These are phyloP conservation scores for Parmales sp. DNA, from an alignment of 108 stramenopile species.

Conservation along the genomic window DNA sequence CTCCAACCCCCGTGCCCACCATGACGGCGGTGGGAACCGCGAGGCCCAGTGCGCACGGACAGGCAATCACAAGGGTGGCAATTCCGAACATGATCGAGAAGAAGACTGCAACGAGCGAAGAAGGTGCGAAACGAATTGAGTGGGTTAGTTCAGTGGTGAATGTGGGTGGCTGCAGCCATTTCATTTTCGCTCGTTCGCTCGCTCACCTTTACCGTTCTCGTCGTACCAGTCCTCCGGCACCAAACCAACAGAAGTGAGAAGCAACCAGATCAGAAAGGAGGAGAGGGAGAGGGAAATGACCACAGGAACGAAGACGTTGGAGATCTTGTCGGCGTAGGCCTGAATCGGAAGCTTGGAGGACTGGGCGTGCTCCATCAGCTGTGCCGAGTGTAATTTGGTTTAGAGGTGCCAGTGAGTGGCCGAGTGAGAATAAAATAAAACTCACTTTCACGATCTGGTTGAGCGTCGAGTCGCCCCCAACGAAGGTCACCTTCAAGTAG, in stretches of 20 bases:
- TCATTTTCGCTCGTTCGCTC: too few relatives aligned
- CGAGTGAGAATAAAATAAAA: too few relatives aligned
- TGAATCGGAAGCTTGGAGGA: constrained; percentile 63
- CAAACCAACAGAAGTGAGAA: constrained; percentile 10
- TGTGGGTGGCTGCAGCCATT: too few relatives aligned
- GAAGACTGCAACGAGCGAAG: too few relatives aligned
- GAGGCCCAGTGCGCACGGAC: constrained; percentile 84
- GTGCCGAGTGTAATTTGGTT: too few relatives aligned
- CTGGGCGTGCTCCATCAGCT: constrained; percentile 71
- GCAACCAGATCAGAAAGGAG: constrained; percentile 55
- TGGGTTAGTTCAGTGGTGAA: too few relatives aligned
- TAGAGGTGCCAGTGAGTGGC: too few relatives aligned
- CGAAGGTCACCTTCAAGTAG: constrained; percentile 32
- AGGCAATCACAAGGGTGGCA: constrained; percentile 71
- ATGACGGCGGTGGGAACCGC: constrained; percentile 81
- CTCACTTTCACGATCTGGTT: constrained; percentile 64
- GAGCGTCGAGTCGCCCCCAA: constrained; percentile 50
- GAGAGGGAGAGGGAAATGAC: constrained; percentile 46
- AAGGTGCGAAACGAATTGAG: too few relatives aligned
- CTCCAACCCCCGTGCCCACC: constrained; percentile 80
- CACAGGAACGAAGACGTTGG: constrained; percentile 52
- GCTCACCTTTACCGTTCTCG: constrained; percentile 12
- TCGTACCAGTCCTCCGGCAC: constrained; percentile 38
- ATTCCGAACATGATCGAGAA: constrained; percentile 69
- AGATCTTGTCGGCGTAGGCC: constrained; percentile 62